A percentile compares a stretch with the other conserved stretches of the same genome.
Conservation (phyloP, 2,329 filamentous ascomycete species). For the Cercospora zeina region DNA sequence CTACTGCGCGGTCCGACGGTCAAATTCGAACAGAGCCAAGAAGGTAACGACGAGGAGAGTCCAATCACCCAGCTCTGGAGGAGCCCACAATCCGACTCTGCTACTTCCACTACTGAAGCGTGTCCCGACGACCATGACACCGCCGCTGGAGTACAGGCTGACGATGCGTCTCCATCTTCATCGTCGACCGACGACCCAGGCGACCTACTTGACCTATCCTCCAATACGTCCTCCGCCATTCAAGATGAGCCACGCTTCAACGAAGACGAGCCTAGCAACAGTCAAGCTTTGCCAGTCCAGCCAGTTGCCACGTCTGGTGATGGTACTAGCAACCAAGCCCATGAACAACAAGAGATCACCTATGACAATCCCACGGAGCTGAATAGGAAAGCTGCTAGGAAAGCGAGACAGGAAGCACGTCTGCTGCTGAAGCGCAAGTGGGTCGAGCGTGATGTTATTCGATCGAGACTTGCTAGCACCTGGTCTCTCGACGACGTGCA, state of each 20-base stretch:
- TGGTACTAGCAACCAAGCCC: not conserved
- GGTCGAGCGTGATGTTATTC: constrained; percentile 26
- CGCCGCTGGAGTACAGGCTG: not conserved
- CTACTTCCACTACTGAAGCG: not conserved
- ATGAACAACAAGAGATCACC: not conserved
- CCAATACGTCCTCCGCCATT: not conserved
- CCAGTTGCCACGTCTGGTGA: not conserved
- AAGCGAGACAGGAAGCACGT: constrained; percentile 23
- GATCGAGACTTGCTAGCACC: constrained; percentile 20
- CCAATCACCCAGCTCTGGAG: not conserved
- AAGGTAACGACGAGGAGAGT: not conserved
- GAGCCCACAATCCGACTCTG: not conserved
- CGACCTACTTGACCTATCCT: not conserved
- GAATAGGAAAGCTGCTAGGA: constrained; percentile 12
- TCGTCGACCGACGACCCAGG: not conserved
- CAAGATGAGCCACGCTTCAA: not conserved
- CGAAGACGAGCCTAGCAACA: not conserved
- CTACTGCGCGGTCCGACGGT: not conserved
- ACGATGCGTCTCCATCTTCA: not conserved
- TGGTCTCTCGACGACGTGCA: constrained; percentile 20
- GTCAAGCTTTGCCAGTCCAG: not conserved
- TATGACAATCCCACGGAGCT: not conserved
- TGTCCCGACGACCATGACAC: not conserved
- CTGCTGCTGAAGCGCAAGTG: constrained; percentile 28
- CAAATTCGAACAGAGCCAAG: not conserved